Conservation (phyloP, 1,284 basidiomycete genomes). For the Papiliotrema fonsecae region DNA sequence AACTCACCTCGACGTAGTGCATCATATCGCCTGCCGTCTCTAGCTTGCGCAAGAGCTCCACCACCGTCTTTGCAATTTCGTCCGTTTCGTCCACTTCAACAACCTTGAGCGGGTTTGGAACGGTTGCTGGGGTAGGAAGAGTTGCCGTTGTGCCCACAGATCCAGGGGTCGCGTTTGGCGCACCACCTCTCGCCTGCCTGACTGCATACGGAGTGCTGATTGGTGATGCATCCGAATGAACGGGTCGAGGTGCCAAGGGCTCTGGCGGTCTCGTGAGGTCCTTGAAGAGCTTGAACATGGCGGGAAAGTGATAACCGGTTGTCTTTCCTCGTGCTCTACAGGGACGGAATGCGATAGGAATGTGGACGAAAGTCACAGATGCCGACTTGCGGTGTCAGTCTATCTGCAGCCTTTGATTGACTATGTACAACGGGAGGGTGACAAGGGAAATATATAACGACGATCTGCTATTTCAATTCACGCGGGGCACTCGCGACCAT, state of each 20-base stretch:
- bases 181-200: not conserved
- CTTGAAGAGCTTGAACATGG: conserved; percentile 46
- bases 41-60: conserved; percentile 24
- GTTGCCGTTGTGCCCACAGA: conserved; percentile 6
- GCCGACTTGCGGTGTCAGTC: too few species aligned
- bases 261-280: conserved; percentile 41
- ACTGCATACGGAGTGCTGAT: not conserved
- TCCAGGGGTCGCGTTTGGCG: not conserved
- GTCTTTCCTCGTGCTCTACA: not conserved
- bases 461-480: too few species aligned
- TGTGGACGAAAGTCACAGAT: not conserved
- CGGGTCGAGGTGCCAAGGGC: conserved; percentile 21
- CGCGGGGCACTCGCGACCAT: too few species aligned
- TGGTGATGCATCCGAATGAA: too few species aligned
- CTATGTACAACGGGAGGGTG: too few species aligned
- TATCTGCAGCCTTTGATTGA: too few species aligned
- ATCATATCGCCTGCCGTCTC: conserved; percentile 22
- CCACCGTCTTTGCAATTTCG: conserved; percentile 23
- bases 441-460: too few species aligned
- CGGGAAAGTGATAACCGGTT: not conserved
- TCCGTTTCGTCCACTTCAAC: conserved; percentile 30
- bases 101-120: conserved; percentile 9
- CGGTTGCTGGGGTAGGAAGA: not conserved
- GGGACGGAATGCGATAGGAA: not conserved
- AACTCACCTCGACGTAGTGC: conserved; percentile 38